Base-by-base conservation (phyloP, 441 rosid genomes). In the Adansonia grandidieri region DNA sequence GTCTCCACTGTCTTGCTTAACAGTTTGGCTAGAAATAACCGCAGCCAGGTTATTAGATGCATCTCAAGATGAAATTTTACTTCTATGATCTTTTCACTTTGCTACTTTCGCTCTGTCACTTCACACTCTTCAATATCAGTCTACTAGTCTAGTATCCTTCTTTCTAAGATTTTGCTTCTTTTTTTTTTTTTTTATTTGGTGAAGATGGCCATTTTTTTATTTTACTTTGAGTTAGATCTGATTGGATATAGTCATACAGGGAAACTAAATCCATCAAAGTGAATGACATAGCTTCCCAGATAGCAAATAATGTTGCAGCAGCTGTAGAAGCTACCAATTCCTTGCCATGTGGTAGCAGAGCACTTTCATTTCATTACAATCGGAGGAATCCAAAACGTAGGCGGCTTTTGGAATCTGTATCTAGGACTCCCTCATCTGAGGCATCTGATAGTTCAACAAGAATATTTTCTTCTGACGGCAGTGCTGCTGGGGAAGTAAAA, bases 21-120 rank as follows among this genome's bases (percentile, higher is more conserved):
- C 97, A 57, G 91, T 88, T 85, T 97, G 99, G 99, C 89, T 97
- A 88, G 99, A 97, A 89, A 97, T 97, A 81, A 95, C 98, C 47
- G 99, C 98, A 28, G 98, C 98, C 88, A 97, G 99, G 99, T 97
- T 73, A 66, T 57, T 17, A 8, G 60, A 42, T 20, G 45, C 71
- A 73, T 53, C 70, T 58, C 22, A 32, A 58, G 10, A 73, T 64
- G 19, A 65, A 74, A 68, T 65, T 53, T 64, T 80, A 64, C 70
- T 80, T 75, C 22, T 73, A 22, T 57, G 68, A 32, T 70, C 61
- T 40, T 63, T 57, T 69, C 54, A 32, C 66, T 75, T 80, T 71
- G 51, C 66, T 37, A 51, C 45, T 63, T 24, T 7, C 19, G 17
- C 69, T 66, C 63, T 64, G 32, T 61, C 47, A 7, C 77, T 75